A percentile compares a stretch with the other conserved stretches of the same genome.
Evolutionary conservation across 345 rosid species (phyloP).

Genomic region (Pseudoturritis turrita): DNA sequence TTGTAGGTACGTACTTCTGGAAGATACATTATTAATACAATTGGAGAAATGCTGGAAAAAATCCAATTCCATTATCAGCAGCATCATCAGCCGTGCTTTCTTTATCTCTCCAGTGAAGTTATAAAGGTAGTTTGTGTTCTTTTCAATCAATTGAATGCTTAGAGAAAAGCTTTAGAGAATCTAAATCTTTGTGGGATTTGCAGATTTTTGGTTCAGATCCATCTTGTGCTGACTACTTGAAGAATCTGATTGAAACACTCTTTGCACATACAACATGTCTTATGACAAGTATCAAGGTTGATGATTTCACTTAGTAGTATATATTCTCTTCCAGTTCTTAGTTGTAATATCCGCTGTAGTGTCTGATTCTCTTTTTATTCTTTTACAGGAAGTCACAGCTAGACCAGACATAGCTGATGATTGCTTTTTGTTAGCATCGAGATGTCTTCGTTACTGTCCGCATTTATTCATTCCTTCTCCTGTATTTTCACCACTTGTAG

Average conservation of each 20-base stretch:
- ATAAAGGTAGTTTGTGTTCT: constrained; percentile 59
- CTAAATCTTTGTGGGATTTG: constrained; percentile 21
- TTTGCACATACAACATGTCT: constrained; percentile 79
- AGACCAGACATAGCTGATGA: constrained; percentile 98
- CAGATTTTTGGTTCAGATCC: constrained; percentile 99
- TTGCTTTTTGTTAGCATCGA: constrained; percentile 90
- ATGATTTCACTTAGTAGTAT: constrained; percentile 2
- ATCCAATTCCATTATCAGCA: constrained; percentile 86
- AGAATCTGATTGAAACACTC: constrained; percentile 84
- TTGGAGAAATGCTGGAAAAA: constrained; percentile 93
- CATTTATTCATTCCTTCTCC: constrained; percentile 78
- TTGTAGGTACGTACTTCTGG: constrained; percentile 89
- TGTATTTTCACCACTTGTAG: constrained; percentile 68
- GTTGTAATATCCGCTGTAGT: background rate
- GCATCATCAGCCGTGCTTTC: constrained; percentile 98
- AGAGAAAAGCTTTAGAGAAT: constrained; percentile 15
- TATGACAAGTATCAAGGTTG: constrained; percentile 82
- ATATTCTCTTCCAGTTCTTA: background rate
- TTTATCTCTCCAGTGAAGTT: constrained; percentile 97
- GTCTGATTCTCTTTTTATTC: constrained; percentile 16
- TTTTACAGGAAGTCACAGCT: constrained; percentile 79
- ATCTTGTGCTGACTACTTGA: constrained; percentile 76
- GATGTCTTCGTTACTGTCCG: constrained; percentile 96
- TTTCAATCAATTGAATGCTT: background rate
- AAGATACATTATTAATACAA: constrained; percentile 87